Percentiles rank a stretch among this genome's conserved stretches.
Conservation (phyloP, 306 rosid species). For the Vicia faba region DNA sequence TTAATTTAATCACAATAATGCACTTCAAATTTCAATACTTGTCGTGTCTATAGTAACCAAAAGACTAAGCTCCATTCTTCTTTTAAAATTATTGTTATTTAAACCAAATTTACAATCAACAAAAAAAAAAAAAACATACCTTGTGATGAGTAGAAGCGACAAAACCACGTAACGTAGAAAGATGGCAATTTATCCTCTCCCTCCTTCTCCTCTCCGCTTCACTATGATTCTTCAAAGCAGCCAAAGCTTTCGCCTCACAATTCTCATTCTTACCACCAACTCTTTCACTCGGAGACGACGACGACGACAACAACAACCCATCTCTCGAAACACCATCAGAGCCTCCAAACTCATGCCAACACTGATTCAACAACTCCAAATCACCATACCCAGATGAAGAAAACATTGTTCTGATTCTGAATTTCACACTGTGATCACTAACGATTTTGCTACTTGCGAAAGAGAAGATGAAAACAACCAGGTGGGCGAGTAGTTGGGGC, state of each 20-base stretch:
- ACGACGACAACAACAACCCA: slow-evolving; percentile 39
- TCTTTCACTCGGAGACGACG: slow-evolving; percentile 47
- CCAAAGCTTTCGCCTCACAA: slow-evolving; percentile 64
- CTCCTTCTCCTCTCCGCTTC: slow-evolving; percentile 91
- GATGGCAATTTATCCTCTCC: slow-evolving; percentile 87
- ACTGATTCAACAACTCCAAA: slow-evolving; percentile 36
- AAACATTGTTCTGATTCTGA: slow-evolving; percentile 37
- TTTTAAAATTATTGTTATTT: background rate
- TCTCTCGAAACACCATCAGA: slow-evolving; percentile 31
- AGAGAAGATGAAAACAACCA: slow-evolving; percentile 44
- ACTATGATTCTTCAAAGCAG: slow-evolving; percentile 81
- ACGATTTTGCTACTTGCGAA: background rate
- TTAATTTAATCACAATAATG: slow-evolving; percentile 19
- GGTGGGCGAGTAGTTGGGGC: slow-evolving; percentile 81
- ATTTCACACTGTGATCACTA: background rate
- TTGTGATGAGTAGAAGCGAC: slow-evolving; percentile 58
- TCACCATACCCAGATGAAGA: slow-evolving; percentile 43
- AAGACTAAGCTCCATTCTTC: slow-evolving; percentile 9
- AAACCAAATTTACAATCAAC: slow-evolving; percentile 11
- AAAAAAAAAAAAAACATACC: slow-evolving; percentile 42
- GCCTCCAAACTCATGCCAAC: slow-evolving; percentile 35
- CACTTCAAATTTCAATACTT: slow-evolving; percentile 7
- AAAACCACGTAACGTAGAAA: slow-evolving; percentile 69
- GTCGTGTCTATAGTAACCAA: background rate
- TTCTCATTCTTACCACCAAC: slow-evolving; percentile 61